Base-by-base conservation (phyloP, 306 rosid species). In the Myrica gale region DNA sequence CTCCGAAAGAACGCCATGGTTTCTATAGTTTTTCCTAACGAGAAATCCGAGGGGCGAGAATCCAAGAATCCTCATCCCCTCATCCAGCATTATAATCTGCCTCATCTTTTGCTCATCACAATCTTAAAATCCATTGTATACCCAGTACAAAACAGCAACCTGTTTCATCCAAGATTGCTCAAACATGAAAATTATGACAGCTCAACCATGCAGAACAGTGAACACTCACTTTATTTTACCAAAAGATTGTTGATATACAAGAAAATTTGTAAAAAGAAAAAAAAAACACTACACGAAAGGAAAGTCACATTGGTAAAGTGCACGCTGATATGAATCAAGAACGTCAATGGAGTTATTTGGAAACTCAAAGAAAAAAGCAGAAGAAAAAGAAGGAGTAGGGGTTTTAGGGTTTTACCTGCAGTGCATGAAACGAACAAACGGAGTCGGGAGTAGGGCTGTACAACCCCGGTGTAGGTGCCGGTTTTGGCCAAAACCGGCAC, bases 1-100 rank as follows among this genome's bases (percentile, higher is more conserved):
- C n/a, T n/a, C n/a, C n/a, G n/a, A n/a, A n/a, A n/a, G n/a, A n/a
- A n/a, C n/a, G n/a, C n/a, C n/a, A n/a, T n/a, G n/a, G n/a, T n/a
- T n/a, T n/a, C n/a, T n/a, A n/a, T n/a, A n/a, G n/a, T n/a, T n/a
- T n/a, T n/a, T n/a, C n/a, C n/a, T n/a, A n/a, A n/a, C n/a, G n/a
- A n/a, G n/a, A n/a, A n/a, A n/a, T n/a, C n/a, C n/a, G n/a, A n/a
- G n/a, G n/a, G n/a, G n/a, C n/a, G n/a, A n/a, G n/a, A n/a, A n/a
- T n/a, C n/a, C 69, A 15, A 63, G 69, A 63, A 63, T 63, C 13
- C 48, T 63, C 69, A 63, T 37, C 20, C 69, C 69, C 46, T 63
- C 69, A 63, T 63, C 69, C 23, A 41, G 48, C 69, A 39, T 63
- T 63, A 63, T 19, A 41, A 63, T 4, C 69, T 7, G 69, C 69